Base-by-base conservation (phyloP, 805 yeast genomes). In the Kazachstania taianensis region DNA sequence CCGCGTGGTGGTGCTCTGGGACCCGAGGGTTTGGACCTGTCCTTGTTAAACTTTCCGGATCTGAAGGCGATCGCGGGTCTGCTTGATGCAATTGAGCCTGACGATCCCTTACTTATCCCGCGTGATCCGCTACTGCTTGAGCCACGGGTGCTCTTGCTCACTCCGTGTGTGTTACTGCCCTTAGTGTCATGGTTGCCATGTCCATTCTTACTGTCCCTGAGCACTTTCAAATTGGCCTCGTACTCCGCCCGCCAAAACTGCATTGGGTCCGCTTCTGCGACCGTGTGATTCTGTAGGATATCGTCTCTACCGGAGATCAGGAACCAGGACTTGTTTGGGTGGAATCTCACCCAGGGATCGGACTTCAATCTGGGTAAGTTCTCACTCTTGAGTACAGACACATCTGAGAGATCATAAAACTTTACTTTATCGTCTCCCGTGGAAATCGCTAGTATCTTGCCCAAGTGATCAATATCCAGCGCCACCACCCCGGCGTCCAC, bases 251-350 rank as follows among this genome's bases (percentile, higher is more conserved):
- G 42, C 55, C 54, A 50, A 5, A 38, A 31, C 15, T 41, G 30
- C 7, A 45, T 14, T 8, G 38, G 38, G 36, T 48, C 48, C 10
- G 15, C 16, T 4, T 24, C 22, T n/a, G 15, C 12, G 20, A 19
- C 32, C 20, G 9, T 28, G 18, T 30, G 37, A 28, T 22, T 42
- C 7, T 40, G 32, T 17, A 55, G 31, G 1, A 42, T 34, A 34
- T 54, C 57, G 20, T 48, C 37, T 23, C 41, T 41, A 7, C 44
- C 42, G 3, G 50, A 43, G 1, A 43, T 20, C 7, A 54, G 38
- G 30, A 47, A 46, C 47, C 51, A 48, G 7, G 47, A 37, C 20
- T 38, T 46, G 27, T 46, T 46, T 10, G 59, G 59, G 36, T 46
- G 40, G 30, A 54, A 55, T 36, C 39, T 49, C 7, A 50, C 37